Evolutionary conservation across 75 land plant species (phyloP), one percentile per base, ranked within the genome.

Genomic region (Picea sitchensis): DNA sequence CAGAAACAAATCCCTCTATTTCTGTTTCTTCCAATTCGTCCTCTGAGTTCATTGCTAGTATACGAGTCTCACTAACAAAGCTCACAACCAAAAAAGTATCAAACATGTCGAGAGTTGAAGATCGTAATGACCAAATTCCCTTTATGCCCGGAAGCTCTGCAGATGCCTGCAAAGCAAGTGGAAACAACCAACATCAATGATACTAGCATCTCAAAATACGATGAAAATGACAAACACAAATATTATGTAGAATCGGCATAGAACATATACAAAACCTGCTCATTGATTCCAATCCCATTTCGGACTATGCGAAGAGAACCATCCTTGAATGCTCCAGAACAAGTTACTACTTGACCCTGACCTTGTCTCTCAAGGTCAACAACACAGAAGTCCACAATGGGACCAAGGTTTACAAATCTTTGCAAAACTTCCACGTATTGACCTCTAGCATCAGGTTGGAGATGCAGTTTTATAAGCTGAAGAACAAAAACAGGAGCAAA

Each of bases 321-420:
- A 90, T 98, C 99, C 75, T 98, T 98, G 74, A 89, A 98, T 65
- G 99, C 99, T 76, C 99, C 99, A 60, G 99, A 98, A 82, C 99
- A 98, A 15, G 99, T 98, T 32, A 98, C 99, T 76, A 98, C 99
- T 81, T 98, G 99, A 36, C 99, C 98, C 83, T 98, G 99, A 58
- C 99, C 99, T 90, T 95, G 98, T 77, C 99, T 87, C 84, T 98
- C 99, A 67, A 95, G 88, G 78, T 98, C 99, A 57, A 98, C 99
- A 63, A 98, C 99, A 91, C 99, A 98, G 61, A 98, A 90, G 78
- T 98, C 99, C 44, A 92, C 96, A 73, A 98, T 98, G 4, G 99
- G 99, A 58, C 98, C 99, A 87, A 98, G 88, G 73, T 98, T 98
- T 59, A 98, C 99, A 88, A 90, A 98, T 73, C 91, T 89, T 78